A percentile compares a stretch with the other conserved stretches of the same genome.
Evolutionary conservation across 805 yeast species (phyloP).

Genomic region (Yamadazyma laniorum): DNA sequence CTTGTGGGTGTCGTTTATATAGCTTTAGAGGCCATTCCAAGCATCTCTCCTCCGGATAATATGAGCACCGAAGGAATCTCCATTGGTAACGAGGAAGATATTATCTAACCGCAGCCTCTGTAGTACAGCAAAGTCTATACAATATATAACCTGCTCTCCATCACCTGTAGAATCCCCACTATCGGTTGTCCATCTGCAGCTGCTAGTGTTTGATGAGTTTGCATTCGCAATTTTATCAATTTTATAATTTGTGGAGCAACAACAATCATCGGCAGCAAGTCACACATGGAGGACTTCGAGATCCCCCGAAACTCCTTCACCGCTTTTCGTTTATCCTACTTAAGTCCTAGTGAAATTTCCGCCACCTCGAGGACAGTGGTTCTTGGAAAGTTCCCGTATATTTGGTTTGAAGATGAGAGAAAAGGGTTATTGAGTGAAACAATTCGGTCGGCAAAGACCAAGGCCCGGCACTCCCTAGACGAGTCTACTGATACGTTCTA

Average conservation of each 20-base stretch:
- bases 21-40: slow-evolving; percentile 68
- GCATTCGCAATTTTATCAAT: no score
- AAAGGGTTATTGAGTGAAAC: slow-evolving; percentile 21
- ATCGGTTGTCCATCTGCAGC: no score
- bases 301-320: slow-evolving; percentile 59
- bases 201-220: no score
- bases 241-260: background rate
- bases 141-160: no score
- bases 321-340: slow-evolving; percentile 55
- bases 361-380: slow-evolving; percentile 47
- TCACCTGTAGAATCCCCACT: no score
- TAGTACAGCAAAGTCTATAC: no score
- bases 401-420: slow-evolving; percentile 48
- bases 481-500: slow-evolving; percentile 4
- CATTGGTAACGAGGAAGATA: slow-evolving; percentile 42
- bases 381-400: slow-evolving; percentile 57
- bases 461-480: slow-evolving; percentile 14
- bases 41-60: slow-evolving; percentile 76
- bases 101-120: slow-evolving; percentile 25
- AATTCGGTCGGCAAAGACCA: slow-evolving; percentile 12
- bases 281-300: background rate
- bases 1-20: slow-evolving; percentile 58
- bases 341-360: slow-evolving; percentile 48
- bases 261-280: background rate
- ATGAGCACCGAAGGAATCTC: slow-evolving; percentile 54